Conservation (phyloP, 768 basidiomycete genomes). For the Agaricus subrufescens region DNA sequence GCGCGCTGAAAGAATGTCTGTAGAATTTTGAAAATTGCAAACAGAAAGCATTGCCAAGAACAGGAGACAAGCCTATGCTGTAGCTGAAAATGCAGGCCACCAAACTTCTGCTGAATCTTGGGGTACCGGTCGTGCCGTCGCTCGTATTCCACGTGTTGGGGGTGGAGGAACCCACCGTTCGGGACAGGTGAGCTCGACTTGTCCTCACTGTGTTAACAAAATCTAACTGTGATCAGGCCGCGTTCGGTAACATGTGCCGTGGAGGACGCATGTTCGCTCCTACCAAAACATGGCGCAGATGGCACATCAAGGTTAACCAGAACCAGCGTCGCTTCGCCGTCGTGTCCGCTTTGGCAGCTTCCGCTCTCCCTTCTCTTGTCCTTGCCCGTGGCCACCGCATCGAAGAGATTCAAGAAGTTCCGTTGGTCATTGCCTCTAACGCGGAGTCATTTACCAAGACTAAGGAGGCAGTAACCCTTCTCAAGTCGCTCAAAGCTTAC, state of each 20-base stretch:
- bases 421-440: slow-evolving; percentile 78
- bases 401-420: slow-evolving; percentile 95
- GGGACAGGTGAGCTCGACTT: slow-evolving; percentile 64
- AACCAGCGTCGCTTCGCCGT: slow-evolving; percentile 98
- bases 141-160: slow-evolving; percentile 99
- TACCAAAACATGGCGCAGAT: slow-evolving; percentile 98
- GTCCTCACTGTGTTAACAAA: background rate
- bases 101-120: slow-evolving; percentile 99
- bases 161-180: slow-evolving; percentile 98
- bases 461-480: slow-evolving; percentile 91
- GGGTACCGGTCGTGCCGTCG: slow-evolving; percentile 99
- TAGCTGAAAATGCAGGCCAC: slow-evolving; percentile 97
- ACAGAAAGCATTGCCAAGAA: slow-evolving; percentile 97
- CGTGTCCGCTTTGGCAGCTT: slow-evolving; percentile 96
- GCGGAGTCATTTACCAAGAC: slow-evolving; percentile 93
- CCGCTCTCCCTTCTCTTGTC: slow-evolving; percentile 95
- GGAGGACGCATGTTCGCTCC: slow-evolving; percentile 99
- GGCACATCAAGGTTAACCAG: slow-evolving; percentile 99
- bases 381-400: slow-evolving; percentile 99
- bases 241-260: slow-evolving; percentile 99
- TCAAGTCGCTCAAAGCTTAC: slow-evolving; percentile 88
- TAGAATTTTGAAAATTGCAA: slow-evolving; percentile 8
- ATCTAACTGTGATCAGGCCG: slow-evolving; percentile 53
- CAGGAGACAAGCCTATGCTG: slow-evolving; percentile 94
- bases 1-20: background rate